Base-by-base conservation (phyloP, 2,329 filamentous ascomycete species). In the Pseudogymnoascus sp. region DNA sequence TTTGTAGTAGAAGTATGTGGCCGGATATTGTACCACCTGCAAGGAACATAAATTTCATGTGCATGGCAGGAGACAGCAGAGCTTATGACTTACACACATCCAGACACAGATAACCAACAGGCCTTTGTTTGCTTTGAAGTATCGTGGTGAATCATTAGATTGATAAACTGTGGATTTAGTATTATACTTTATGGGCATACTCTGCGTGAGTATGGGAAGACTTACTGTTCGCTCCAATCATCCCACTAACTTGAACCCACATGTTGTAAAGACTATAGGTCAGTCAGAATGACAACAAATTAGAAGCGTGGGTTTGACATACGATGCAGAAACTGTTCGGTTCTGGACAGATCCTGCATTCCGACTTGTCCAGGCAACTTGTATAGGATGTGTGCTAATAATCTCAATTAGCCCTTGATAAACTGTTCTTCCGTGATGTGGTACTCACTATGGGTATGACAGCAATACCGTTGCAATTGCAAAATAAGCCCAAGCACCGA, bases 261-360 rank as follows among this genome's bases (percentile, higher is more conserved):
- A 36, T 36, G 12, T 36, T 36, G 35, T 36, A 36, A 36, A 36
- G 35, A 5, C 35, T 36, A 14, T 36, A 14, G 12, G 2, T 14
- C 4, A 36, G 35, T 36, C 12, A 36, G 35, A 36, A 36, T n/a
- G 14, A 36, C 14, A 36, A 14, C 14, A 36, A 36, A 14, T 36
- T 36, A 14, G 35, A n/a, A 11, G 11, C 14, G 35, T 36, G 6
- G 35, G 12, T 14, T 36, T 11, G 35, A 6, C 35, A 36, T 36
- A 36, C 35, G 35, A 36, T 36, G 35, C 35, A 14, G 35, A 36
- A 1, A 89, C 83, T 1, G 85, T 83, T 6, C 85, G 75, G 4
- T 81, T 83, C 9, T 85, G 77, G 8, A 88, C 83, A 1, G 80
- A 77, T 64, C 85, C 84, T 1, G 83, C 81, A 67, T 88, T 88